Conservation (phyloP, 306 rosid species). For the Cicer judaicum region DNA sequence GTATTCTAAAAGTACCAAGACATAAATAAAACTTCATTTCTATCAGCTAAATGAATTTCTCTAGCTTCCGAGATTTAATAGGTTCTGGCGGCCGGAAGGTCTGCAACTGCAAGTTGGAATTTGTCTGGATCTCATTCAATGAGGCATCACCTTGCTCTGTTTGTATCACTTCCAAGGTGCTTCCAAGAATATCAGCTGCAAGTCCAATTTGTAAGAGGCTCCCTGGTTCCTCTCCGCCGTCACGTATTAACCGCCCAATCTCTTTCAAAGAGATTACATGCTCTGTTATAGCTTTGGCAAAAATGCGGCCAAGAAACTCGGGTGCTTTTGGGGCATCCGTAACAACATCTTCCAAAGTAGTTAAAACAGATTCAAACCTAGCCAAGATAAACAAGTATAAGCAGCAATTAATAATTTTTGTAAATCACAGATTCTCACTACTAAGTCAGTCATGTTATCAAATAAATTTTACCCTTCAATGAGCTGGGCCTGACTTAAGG, state of each 20-base stretch:
- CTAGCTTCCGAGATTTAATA: conserved; percentile 61
- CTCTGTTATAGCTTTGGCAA: conserved; percentile 66
- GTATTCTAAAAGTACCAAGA: conserved; percentile 57
- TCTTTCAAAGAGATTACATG: conserved; percentile 65
- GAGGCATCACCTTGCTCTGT: conserved; percentile 65
- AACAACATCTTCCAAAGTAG: conserved; percentile 72
- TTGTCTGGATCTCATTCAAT: conserved; percentile 51
- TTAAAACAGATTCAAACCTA: conserved; percentile 80
- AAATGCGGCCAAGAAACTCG: conserved; percentile 70
- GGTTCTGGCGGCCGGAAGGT: conserved; percentile 64
- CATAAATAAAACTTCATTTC: conserved; percentile 41
- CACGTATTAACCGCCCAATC: conserved; percentile 59
- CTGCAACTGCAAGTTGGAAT: conserved; percentile 67
- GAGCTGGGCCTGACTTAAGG: conserved; percentile 68
- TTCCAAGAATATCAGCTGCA: conserved; percentile 81
- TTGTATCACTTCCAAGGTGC: conserved; percentile 63
- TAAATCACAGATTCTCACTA: neutral
- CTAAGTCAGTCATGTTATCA: conserved; percentile 5
- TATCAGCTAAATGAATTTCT: conserved; percentile 68
- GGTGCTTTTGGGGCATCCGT: conserved; percentile 88
- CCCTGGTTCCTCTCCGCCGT: conserved; percentile 78
- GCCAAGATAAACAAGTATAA: conserved; percentile 6
- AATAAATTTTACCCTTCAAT: conserved; percentile 66
- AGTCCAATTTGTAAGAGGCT: conserved; percentile 60
- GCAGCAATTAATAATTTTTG: neutral